These are phyloP conservation scores for Pilasporangium apinafurcum DNA, from an alignment of 352 stramenopile genomes.

Conservation along the genomic window DNA sequence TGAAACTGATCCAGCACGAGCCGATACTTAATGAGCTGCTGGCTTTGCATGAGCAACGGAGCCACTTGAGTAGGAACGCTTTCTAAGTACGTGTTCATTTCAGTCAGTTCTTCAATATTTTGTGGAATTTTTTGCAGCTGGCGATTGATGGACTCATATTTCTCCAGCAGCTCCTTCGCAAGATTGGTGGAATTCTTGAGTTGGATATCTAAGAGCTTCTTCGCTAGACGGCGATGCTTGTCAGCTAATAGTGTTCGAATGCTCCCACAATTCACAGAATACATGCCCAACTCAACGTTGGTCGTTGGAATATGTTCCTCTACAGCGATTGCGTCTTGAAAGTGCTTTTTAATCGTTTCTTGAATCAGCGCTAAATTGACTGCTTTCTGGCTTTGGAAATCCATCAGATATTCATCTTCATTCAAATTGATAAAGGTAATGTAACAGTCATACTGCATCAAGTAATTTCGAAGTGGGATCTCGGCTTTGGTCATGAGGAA, in stretches of 20 bases:
- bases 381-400: slow-evolving; percentile 71
- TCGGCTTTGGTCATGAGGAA: slow-evolving; percentile 51
- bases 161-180: slow-evolving; percentile 69
- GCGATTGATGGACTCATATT: slow-evolving; percentile 79
- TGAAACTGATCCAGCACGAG: slow-evolving; percentile 75
- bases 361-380: slow-evolving; percentile 65
- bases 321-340: slow-evolving; percentile 43
- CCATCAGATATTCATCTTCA: slow-evolving; percentile 73
- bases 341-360: slow-evolving; percentile 73
- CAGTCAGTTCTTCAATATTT: slow-evolving; percentile 90
- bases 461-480: slow-evolving; percentile 63
- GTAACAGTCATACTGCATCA: slow-evolving; percentile 78
- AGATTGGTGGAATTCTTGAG: slow-evolving; percentile 69
- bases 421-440: slow-evolving; percentile 89
- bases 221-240: slow-evolving; percentile 63
- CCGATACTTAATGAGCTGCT: slow-evolving; percentile 77
- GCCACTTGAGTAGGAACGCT: slow-evolving; percentile 53
- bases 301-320: slow-evolving; percentile 52
- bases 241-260: slow-evolving; percentile 69
- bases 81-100: slow-evolving; percentile 84
- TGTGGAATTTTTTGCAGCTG: slow-evolving; percentile 83
- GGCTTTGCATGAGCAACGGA: slow-evolving; percentile 60
- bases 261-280: slow-evolving; percentile 68
- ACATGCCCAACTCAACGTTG: slow-evolving; percentile 79
- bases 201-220: slow-evolving; percentile 73